These are phyloP conservation scores for Heracleum sosnowskyi DNA, from an alignment of 129 eudicot genomes.

Conservation along the genomic window DNA sequence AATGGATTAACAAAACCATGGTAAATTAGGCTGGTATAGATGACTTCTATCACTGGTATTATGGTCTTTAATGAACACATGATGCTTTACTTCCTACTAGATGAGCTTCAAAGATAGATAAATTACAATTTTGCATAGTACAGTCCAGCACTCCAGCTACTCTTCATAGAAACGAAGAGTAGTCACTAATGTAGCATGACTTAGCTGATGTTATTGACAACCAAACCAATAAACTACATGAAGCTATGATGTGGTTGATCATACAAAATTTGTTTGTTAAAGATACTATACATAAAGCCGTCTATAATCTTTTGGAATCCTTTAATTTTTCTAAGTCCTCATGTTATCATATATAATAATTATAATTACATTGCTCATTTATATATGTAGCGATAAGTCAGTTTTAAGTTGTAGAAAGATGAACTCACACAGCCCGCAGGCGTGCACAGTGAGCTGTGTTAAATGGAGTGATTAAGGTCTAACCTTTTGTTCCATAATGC, in stretches of 20 bases:
- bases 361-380: not conserved
- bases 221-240: too few relatives aligned
- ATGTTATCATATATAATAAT: too few relatives aligned
- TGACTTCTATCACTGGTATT: not conserved
- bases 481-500: constrained; percentile 14
- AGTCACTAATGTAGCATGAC: not conserved
- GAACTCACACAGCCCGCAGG: not conserved
- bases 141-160: not conserved
- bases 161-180: not conserved
- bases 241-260: too few relatives aligned
- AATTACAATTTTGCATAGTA: not conserved
- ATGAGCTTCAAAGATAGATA: not conserved
- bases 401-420: not conserved
- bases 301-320: not conserved
- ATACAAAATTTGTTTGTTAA: not conserved
- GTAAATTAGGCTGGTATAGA: not conserved
- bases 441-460: not conserved
- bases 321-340: not conserved
- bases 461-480: not conserved
- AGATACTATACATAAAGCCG: not conserved
- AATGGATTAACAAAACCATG: not conserved
- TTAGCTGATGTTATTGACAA: too few relatives aligned
- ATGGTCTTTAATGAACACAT: not conserved
- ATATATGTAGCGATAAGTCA: not conserved
- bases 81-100: not conserved